phyloP scores from a whole-genome alignment of 805 yeast genomes.

The Kluyveromyces wickerhamii region DNA sequence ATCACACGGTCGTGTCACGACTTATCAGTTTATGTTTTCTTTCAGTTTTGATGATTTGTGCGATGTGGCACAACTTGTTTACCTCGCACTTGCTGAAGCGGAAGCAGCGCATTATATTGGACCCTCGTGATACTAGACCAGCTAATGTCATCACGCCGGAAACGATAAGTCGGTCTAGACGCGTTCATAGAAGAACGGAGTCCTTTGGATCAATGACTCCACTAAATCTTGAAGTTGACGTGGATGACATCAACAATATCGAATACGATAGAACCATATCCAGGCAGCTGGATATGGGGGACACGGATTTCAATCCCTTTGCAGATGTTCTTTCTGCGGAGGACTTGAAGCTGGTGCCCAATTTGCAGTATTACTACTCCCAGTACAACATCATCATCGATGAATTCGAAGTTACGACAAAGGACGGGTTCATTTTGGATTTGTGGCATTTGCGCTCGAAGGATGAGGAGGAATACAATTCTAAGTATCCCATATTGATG shows the following conservation, averaged over 20 bases:
- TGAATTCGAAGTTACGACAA: constrained; percentile 55
- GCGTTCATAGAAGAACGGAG: constrained; percentile 9
- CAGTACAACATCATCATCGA: constrained; percentile 52
- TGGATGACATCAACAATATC: constrained; percentile 20
- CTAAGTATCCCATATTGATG: constrained; percentile 57
- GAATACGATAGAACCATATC: constrained; percentile 27
- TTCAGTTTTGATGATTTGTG: constrained; percentile 20
- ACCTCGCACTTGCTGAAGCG: constrained; percentile 16
- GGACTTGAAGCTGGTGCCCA: constrained; percentile 36
- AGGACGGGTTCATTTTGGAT: constrained; percentile 70
- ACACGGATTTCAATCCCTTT: constrained; percentile 21
- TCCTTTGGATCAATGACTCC: constrained; percentile 19
- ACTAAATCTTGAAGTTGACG: constrained; percentile 9
- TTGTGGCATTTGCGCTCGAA: constrained; percentile 41
- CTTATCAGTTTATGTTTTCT: constrained; percentile 19
- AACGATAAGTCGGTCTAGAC: constrained; percentile 7
- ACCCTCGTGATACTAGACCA: constrained; percentile 25
- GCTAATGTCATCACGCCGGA: constrained; percentile 17
- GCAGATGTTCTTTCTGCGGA: constrained; percentile 20
- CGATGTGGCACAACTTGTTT: constrained; percentile 26
- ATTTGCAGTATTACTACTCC: constrained; percentile 60
- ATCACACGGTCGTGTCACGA: constrained; percentile 10
- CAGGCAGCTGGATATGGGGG: constrained; percentile 12
- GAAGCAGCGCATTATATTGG: constrained; percentile 10
- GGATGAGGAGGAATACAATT: constrained; percentile 12